Evolutionary conservation across 208 protist species (phyloP).

Genomic region (Leishmania aethiopica): DNA sequence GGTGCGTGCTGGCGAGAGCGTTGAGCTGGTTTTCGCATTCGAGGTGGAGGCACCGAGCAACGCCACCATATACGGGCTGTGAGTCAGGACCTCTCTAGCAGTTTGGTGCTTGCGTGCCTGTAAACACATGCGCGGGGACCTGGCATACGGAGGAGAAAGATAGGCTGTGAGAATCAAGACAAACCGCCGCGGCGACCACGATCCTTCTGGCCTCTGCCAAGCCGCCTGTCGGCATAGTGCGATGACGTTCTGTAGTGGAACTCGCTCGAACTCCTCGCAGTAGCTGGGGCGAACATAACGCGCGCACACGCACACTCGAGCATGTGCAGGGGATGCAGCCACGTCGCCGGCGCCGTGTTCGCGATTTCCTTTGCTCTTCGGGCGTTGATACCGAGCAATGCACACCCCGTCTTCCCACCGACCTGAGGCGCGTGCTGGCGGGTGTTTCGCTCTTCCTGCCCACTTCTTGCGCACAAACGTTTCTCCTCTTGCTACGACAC

Average conservation of each 20-base stretch:
- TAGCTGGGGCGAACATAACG: background rate
- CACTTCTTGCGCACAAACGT: background rate
- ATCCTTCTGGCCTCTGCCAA: background rate
- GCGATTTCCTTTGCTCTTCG: background rate
- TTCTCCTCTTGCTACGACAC: background rate
- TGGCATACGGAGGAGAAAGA: background rate
- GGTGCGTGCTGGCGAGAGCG: slow-evolving; percentile 21
- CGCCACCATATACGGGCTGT: slow-evolving; percentile 29
- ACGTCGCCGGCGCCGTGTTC: background rate
- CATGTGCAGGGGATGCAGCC: background rate
- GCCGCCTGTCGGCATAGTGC: background rate
- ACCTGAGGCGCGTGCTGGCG: background rate
- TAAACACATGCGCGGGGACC: background rate
- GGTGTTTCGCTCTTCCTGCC: background rate
- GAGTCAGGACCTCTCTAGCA: background rate
- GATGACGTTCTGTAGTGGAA: background rate
- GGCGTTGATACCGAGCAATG: background rate
- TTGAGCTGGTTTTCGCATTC: slow-evolving; percentile 27
- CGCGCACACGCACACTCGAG: background rate
- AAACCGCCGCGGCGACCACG: background rate
- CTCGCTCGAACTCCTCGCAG: background rate
- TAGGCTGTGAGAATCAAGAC: background rate
- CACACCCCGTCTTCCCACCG: background rate
- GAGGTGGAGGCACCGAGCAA: slow-evolving; percentile 31
- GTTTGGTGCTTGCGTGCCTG: background rate